Evolutionary conservation across 768 basidiomycete species (phyloP).

Genomic region (Kwoniella heveanensis): DNA sequence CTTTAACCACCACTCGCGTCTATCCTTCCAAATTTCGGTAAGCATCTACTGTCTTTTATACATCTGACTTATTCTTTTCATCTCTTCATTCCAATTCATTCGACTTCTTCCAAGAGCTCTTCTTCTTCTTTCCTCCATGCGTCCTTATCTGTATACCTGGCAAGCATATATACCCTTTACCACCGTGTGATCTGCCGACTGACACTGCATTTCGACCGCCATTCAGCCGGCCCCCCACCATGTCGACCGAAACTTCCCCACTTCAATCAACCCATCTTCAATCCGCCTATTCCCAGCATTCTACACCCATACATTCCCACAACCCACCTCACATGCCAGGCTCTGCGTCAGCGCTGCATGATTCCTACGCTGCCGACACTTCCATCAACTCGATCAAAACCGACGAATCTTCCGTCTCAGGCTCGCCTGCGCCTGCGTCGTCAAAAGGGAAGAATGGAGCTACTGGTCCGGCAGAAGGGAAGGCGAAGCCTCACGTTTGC

Average conservation of each 20-base stretch:
- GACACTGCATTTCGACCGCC: neutral
- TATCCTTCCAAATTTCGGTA: neutral
- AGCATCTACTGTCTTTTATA: neutral
- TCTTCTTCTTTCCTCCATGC: neutral
- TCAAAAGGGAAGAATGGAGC: conserved; percentile 52
- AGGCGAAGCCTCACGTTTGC: conserved; percentile 64
- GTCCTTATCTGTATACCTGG: neutral
- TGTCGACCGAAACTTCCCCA: conserved; percentile 27
- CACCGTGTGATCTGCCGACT: neutral
- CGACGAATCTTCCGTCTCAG: conserved; percentile 16
- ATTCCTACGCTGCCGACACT: conserved; percentile 12
- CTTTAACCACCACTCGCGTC: neutral
- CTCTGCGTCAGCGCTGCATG: neutral
- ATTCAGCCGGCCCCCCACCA: neutral
- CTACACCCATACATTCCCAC: conserved; percentile 12
- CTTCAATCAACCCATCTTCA: conserved; percentile 23
- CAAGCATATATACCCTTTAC: neutral
- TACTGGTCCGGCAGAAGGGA: conserved; percentile 50
- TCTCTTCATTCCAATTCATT: neutral
- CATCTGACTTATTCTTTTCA: conserved; percentile 1
- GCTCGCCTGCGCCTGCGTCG: conserved; percentile 17
- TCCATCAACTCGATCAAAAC: conserved; percentile 24
- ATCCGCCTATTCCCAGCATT: conserved; percentile 14
- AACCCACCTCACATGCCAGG: conserved; percentile 17
- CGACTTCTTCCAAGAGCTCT: neutral